Percentiles rank a stretch among this genome's conserved stretches.
Conservation (phyloP, 805 yeast genomes). For the Tetrapisispora fleetii region DNA sequence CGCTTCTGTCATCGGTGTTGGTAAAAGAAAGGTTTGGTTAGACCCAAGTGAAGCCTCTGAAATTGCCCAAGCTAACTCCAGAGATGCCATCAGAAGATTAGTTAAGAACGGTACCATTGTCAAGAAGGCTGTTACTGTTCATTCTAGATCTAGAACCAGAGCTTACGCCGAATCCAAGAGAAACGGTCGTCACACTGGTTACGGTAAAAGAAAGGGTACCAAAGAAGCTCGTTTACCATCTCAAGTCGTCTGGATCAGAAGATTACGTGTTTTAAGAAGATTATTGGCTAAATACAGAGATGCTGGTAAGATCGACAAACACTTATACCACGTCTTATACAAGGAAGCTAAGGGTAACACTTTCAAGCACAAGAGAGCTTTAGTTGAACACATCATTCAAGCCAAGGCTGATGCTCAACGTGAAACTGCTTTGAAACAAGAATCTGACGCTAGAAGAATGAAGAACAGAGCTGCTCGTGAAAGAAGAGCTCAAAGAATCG, state of each 20-base stretch:
- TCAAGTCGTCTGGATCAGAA: conserved; percentile 98
- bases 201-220: conserved; percentile 99
- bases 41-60: conserved; percentile 97
- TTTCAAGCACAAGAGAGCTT: conserved; percentile 99
- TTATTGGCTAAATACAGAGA: conserved; percentile 98
- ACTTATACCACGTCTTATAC: conserved; percentile 96
- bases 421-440: conserved; percentile 97
- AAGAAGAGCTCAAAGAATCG: conserved; percentile 94
- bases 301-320: conserved; percentile 99
- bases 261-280: conserved; percentile 98
- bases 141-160: conserved; percentile 98
- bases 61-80: conserved; percentile 95
- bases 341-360: conserved; percentile 99
- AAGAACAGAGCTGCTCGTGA: conserved; percentile 99
- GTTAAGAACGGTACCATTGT: conserved; percentile 97
- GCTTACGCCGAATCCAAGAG: conserved; percentile 94
- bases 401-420: conserved; percentile 99
- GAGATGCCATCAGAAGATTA: conserved; percentile 96
- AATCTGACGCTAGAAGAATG: conserved; percentile 98
- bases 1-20: conserved; percentile 97
- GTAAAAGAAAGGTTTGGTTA: conserved; percentile 99
- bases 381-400: conserved; percentile 98
- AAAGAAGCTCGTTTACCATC: conserved; percentile 99
- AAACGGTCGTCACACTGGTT: conserved; percentile 99
- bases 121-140: conserved; percentile 93